These are phyloP conservation scores for Pichia sp. DNA, from an alignment of 1,139 yeast genomes.

Conservation along the genomic window DNA sequence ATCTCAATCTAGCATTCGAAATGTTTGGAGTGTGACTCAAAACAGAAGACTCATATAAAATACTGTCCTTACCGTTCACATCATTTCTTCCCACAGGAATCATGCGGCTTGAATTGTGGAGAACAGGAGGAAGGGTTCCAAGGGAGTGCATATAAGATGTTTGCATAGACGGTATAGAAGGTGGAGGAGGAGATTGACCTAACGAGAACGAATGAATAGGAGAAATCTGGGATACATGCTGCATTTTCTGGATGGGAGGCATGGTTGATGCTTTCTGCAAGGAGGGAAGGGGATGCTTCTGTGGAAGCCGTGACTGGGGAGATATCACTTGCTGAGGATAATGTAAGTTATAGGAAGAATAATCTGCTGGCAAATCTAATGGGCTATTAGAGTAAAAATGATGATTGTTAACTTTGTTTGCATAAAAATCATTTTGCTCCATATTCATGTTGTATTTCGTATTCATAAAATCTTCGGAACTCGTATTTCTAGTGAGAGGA, in stretches of 20 bases:
- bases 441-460: background rate
- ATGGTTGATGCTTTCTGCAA: background rate
- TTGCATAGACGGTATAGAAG: background rate
- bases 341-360: background rate
- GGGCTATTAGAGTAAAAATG: background rate
- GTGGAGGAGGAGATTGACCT: background rate
- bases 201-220: background rate
- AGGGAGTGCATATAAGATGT: background rate
- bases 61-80: background rate
- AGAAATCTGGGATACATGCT: background rate
- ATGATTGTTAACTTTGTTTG: background rate
- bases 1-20: constrained; percentile 2
- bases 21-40: background rate
- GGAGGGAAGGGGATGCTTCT: background rate
- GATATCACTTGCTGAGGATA: too few relatives aligned
- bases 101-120: background rate
- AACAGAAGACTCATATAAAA: background rate
- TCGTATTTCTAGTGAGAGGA: background rate
- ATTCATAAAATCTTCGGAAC: background rate
- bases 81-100: background rate
- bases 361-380: background rate
- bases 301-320: background rate
- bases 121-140: background rate
- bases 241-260: constrained; percentile 4
- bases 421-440: background rate